Percentiles rank a stretch among this genome's conserved stretches.
Evolutionary conservation across 495 filamentous ascomycete species (phyloP).

Genomic region (Hypoxylon rickii): DNA sequence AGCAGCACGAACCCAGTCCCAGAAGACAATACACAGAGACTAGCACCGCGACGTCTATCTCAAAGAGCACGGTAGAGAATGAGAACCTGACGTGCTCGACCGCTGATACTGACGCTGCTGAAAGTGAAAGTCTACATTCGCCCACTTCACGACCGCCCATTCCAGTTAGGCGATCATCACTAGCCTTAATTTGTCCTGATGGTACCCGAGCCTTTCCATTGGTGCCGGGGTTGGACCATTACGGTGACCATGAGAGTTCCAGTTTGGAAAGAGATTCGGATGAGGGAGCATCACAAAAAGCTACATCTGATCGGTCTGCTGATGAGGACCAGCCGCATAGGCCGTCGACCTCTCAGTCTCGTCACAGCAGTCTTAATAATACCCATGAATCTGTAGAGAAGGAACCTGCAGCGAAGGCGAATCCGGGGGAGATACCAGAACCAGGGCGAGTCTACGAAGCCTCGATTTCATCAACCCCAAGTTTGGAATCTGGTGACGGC

Average conservation of each 20-base stretch:
- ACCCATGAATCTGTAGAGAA: conserved; percentile 3
- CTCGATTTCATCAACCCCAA: conserved; percentile 46
- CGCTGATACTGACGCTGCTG: conserved; percentile 1
- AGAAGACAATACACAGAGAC: conserved; percentile 23
- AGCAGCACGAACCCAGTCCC: conserved; percentile 11
- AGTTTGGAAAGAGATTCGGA: not conserved
- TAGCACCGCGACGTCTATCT: conserved; percentile 12
- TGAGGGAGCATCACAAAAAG: not conserved
- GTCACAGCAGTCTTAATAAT: not conserved
- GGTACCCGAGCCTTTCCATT: conserved; percentile 36
- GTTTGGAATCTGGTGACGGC: conserved; percentile 38
- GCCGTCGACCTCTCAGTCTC: not conserved
- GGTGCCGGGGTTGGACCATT: conserved; percentile 17
- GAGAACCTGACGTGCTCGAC: not conserved
- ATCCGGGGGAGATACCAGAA: conserved; percentile 5
- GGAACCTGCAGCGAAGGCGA: not conserved
- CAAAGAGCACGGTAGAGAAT: conserved; percentile 7
- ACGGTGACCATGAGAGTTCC: conserved; percentile 4
- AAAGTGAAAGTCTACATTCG: not conserved
- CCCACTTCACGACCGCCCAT: conserved; percentile 13
- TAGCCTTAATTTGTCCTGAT: conserved; percentile 14
- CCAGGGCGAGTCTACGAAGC: conserved; percentile 10
- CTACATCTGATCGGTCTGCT: not conserved
- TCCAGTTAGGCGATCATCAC: conserved; percentile 19
- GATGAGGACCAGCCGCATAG: not conserved